phyloP scores from a whole-genome alignment of 2,329 filamentous ascomycete genomes.

The Beauveria caledonica region DNA sequence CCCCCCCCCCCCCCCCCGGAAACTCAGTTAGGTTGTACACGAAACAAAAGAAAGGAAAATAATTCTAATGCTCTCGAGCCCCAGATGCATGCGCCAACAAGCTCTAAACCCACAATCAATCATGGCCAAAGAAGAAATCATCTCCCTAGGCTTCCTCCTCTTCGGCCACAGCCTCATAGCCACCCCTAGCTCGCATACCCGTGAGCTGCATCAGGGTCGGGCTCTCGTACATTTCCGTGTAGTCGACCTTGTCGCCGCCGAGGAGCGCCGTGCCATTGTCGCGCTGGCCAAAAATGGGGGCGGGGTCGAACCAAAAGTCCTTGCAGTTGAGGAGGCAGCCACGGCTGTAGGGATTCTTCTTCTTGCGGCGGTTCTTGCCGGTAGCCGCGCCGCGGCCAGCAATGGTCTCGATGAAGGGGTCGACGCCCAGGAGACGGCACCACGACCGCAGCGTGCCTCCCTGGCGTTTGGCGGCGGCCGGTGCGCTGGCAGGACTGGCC shows the following conservation, averaged over 20 bases:
- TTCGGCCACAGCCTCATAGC: conserved; percentile 55
- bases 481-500: conserved; percentile 35
- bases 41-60: not conserved
- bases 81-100: not conserved
- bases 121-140: not conserved
- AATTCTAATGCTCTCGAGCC: not conserved
- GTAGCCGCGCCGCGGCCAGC: conserved; percentile 69
- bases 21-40: not conserved
- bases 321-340: conserved; percentile 83
- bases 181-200: conserved; percentile 40
- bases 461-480: conserved; percentile 37
- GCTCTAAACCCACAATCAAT: not conserved
- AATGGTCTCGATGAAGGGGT: conserved; percentile 89
- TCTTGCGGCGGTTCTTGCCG: conserved; percentile 43
- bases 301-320: conserved; percentile 93
- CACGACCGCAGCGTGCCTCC: conserved; percentile 68
- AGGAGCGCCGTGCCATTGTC: conserved; percentile 69
- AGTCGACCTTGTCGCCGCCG: conserved; percentile 74
- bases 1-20: not conserved
- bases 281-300: conserved; percentile 67
- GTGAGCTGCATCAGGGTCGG: conserved; percentile 58
- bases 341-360: conserved; percentile 74
- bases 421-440: conserved; percentile 79
- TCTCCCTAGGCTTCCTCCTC: conserved; percentile 33
- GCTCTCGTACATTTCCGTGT: conserved; percentile 81